Conservation (phyloP, 2,329 filamentous ascomycete species). For the Ciborinia camelliae region DNA sequence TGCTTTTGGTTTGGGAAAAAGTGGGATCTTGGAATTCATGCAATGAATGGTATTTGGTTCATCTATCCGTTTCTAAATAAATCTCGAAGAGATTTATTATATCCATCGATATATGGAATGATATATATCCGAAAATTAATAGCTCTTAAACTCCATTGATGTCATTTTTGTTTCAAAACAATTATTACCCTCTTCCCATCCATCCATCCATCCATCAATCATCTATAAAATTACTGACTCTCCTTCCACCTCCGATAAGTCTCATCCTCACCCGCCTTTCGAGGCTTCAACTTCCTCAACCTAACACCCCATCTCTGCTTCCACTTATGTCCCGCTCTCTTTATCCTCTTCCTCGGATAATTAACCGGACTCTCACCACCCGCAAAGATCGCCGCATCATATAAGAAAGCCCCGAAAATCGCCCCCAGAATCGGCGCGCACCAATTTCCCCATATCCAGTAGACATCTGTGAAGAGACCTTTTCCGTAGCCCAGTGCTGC, state of each 20-base stretch:
- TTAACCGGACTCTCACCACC: slow-evolving; percentile 50
- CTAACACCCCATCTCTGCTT: slow-evolving; percentile 32
- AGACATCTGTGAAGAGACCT: slow-evolving; percentile 43
- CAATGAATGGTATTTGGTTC: not conserved
- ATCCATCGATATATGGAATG: too few relatives aligned
- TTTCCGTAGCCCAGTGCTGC: slow-evolving; percentile 45
- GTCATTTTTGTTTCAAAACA: not conserved
- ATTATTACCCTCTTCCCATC: not conserved
- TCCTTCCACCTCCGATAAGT: slow-evolving; percentile 5
- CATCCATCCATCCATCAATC: too few relatives aligned
- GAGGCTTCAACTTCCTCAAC: slow-evolving; percentile 19
- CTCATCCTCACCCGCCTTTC: not conserved
- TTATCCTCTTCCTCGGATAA: slow-evolving; percentile 45
- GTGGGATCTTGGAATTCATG: not conserved
- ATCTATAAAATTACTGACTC: not conserved
- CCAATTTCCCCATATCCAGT: slow-evolving; percentile 45
- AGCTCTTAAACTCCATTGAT: not conserved
- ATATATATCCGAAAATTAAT: not conserved
- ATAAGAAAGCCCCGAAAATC: slow-evolving; percentile 46
- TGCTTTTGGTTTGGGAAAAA: not conserved
- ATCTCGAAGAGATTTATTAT: too few relatives aligned
- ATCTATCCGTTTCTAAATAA: not conserved
- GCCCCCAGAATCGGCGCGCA: slow-evolving; percentile 40
- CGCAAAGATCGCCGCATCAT: slow-evolving; percentile 50
- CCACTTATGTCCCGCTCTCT: slow-evolving; percentile 46